A percentile compares a stretch with the other conserved stretches of the same genome.
Conservation (phyloP, 768 basidiomycete species). For the Serendipita vermifera region DNA sequence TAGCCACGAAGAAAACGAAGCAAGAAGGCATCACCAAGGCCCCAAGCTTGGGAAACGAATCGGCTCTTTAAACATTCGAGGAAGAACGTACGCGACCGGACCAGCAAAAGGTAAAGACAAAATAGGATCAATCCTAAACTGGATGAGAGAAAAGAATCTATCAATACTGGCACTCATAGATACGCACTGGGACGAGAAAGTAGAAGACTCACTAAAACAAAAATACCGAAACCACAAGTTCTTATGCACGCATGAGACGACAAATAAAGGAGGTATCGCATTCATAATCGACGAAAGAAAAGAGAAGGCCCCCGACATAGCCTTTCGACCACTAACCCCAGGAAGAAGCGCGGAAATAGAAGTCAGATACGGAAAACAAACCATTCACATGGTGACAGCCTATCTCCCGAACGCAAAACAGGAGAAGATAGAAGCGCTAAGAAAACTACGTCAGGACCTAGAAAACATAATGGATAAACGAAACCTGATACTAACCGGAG, state of each 20-base stretch:
- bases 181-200: not conserved
- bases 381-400: not conserved
- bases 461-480: not conserved
- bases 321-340: not conserved
- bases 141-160: not conserved
- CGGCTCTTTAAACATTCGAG: not conserved
- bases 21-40: too few relatives aligned
- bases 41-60: not conserved
- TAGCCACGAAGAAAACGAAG: too few relatives aligned
- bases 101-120: not conserved
- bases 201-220: not conserved
- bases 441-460: not conserved
- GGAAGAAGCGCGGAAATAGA: not conserved
- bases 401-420: not conserved
- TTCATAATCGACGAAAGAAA: slow-evolving; percentile 1
- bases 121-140: not conserved
- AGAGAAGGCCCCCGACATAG: not conserved
- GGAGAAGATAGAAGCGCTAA: not conserved
- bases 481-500: not conserved
- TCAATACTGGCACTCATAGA: not conserved
- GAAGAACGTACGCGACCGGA: not conserved
- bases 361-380: not conserved
- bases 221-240: not conserved
- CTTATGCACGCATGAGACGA: not conserved
- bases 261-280: not conserved